A percentile compares a stretch with the other conserved stretches of the same genome.
Conservation (phyloP, 139 green algal genomes). For the Tetratostichococcus sp. region DNA sequence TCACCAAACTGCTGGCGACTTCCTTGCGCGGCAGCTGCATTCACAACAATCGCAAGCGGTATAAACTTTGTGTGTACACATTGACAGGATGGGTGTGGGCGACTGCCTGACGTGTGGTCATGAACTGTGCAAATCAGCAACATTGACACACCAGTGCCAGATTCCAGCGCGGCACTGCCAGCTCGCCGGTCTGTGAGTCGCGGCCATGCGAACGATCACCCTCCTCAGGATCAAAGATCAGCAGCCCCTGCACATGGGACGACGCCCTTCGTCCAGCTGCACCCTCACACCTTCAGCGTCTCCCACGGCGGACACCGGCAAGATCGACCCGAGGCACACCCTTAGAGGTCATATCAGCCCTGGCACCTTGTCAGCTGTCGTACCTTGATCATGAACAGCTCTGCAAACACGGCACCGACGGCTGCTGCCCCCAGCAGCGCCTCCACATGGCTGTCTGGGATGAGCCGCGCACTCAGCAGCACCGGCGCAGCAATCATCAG, state of each 20-base stretch:
- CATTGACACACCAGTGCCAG: not conserved
- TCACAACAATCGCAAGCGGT: not conserved
- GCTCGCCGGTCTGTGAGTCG: not conserved
- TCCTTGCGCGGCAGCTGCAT: conserved; percentile 29
- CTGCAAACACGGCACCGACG: conserved; percentile 24
- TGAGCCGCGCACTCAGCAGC: not conserved
- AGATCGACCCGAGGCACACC: too few relatives aligned
- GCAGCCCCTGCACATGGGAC: conserved; percentile 10
- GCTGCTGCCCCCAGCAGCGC: conserved; percentile 30
- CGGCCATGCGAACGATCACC: not conserved
- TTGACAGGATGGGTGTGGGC: too few relatives aligned
- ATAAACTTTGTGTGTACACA: too few relatives aligned
- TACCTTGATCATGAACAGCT: conserved; percentile 46
- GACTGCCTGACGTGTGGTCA: too few relatives aligned
- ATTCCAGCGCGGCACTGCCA: not conserved
- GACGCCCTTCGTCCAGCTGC: too few relatives aligned
- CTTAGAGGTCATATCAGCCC: too few relatives aligned
- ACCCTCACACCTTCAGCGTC: too few relatives aligned
- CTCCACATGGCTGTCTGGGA: conserved; percentile 18
- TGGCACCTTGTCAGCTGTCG: too few relatives aligned
- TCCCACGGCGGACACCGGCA: too few relatives aligned
- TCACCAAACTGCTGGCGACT: conserved; percentile 21
- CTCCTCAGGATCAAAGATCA: conserved; percentile 40
- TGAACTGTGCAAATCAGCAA: too few relatives aligned
- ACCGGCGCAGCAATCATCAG: conserved; percentile 1